phyloP scores from a whole-genome alignment of 2,329 filamentous ascomycete genomes.

The Ascosphaera pollenicola region DNA sequence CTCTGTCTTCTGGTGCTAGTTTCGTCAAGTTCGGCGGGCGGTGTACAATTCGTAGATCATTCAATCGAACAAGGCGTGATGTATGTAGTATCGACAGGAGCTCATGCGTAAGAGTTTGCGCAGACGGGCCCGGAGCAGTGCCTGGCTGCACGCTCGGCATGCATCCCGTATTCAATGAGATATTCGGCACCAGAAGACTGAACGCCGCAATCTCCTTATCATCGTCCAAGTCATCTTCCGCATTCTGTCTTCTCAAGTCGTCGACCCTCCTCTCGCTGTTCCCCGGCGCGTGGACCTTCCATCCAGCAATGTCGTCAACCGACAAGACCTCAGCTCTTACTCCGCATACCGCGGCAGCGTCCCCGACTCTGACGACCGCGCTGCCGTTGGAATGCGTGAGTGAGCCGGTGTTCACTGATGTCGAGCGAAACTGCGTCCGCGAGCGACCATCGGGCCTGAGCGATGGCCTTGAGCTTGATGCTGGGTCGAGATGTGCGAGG shows the following conservation, averaged over 20 bases:
- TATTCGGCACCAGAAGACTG: slow-evolving; percentile 73
- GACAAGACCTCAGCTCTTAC: slow-evolving; percentile 68
- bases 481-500: slow-evolving; percentile 59
- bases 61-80: slow-evolving; percentile 40
- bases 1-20: slow-evolving; percentile 17
- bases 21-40: slow-evolving; percentile 14
- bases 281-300: slow-evolving; percentile 11
- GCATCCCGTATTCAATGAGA: slow-evolving; percentile 79
- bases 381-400: slow-evolving; percentile 79
- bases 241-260: slow-evolving; percentile 4
- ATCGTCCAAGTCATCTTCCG: slow-evolving; percentile 26
- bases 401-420: slow-evolving; percentile 62
- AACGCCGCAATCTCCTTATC: slow-evolving; percentile 25
- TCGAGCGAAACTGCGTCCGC: slow-evolving; percentile 44
- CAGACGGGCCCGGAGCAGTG: slow-evolving; percentile 53
- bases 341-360: slow-evolving; percentile 88
- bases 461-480: slow-evolving; percentile 28
- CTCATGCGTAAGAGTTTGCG: slow-evolving; percentile 66
- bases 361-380: slow-evolving; percentile 66
- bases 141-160: slow-evolving; percentile 71
- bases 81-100: slow-evolving; percentile 56
- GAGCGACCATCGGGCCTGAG: slow-evolving; percentile 63
- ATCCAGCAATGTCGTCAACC: slow-evolving; percentile 46
- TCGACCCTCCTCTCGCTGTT: slow-evolving; percentile 5
- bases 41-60: slow-evolving; percentile 54